phyloP scores from a whole-genome alignment of 1,284 basidiomycete genomes.

The Ustilago esculenta region DNA sequence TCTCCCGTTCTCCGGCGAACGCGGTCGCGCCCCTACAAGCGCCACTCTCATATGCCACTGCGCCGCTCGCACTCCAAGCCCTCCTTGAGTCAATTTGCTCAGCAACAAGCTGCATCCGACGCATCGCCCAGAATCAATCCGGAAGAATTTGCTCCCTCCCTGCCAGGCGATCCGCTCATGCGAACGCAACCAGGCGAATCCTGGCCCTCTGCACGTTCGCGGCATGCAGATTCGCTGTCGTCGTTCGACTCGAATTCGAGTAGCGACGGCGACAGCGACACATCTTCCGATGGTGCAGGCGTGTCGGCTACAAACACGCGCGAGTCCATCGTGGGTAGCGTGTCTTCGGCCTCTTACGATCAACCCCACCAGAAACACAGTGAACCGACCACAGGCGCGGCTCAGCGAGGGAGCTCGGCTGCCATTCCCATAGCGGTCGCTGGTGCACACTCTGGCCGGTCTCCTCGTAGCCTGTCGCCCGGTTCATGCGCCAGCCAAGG shows the following conservation, averaged over 20 bases:
- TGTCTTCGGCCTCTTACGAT: constrained; percentile 12
- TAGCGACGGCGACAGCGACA: constrained; percentile 27
- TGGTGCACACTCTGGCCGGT: neutral
- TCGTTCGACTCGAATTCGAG: constrained; percentile 20
- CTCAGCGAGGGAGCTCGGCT: neutral
- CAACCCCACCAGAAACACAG: neutral
- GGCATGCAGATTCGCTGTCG: constrained; percentile 19
- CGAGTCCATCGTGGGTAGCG: constrained; percentile 21
- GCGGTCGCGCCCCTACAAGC: constrained; percentile 41
- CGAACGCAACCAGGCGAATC: constrained; percentile 28
- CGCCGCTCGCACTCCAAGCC: constrained; percentile 47
- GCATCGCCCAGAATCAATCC: constrained; percentile 5
- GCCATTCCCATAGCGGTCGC: constrained; percentile 12
- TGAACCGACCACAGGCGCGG: neutral
- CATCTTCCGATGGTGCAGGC: constrained; percentile 16
- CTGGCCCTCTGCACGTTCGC: constrained; percentile 43
- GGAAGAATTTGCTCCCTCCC: constrained; percentile 40
- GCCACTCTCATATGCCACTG: constrained; percentile 17
- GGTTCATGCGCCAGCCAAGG: constrained; percentile 25
- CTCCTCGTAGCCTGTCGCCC: constrained; percentile 9
- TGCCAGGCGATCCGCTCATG: constrained; percentile 41
- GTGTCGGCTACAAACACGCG: constrained; percentile 21
- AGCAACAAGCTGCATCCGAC: constrained; percentile 9
- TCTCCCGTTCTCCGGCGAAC: constrained; percentile 35
- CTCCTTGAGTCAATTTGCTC: constrained; percentile 17